Base-by-base conservation (phyloP, 2,329 filamentous ascomycete species). In the Ophiostoma triangulosporum region DNA sequence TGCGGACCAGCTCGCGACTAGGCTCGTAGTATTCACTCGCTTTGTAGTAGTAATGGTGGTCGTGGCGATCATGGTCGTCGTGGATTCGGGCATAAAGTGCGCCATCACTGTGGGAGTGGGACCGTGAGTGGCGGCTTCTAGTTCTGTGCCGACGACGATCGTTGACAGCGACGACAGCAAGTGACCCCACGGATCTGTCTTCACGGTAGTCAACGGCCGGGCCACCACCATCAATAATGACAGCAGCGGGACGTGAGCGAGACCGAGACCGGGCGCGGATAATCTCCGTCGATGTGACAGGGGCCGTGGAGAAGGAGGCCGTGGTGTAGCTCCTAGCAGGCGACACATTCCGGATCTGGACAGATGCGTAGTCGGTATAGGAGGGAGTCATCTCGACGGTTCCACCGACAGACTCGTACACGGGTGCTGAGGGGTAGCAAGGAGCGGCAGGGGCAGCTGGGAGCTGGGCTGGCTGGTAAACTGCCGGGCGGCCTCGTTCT, bases 1-100 rank as follows among this genome's bases (percentile, higher is more conserved):
- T 73, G 43, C 72, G 72, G 9, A 82, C 68, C 52, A 83, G 58
- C 60, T 82, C 72, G 40, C 75, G 67, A 50, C 79, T 74, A 48
- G 67, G 68, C 91, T 56, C 85, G 1, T 91, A 73, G 1, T 78
- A 76, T 9, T 77, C 77, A 54, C 90, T 86, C 22, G 80, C 75
- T 43, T 81, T 76, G 60, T 51, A 51, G 36, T 54, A 31, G n/a
- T 40, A 60, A 58, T 65, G 64, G 49, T 64, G 68, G 54, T 67
- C 64, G 6, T 74, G 76, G 68, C 91, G 86, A 1, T 91, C 73
- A 1, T 77, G 76, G 12, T 76, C 77, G 55, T 90, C 88, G 63
- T 93, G 86, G 31, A 80, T 75, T 49, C 81, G 77, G 59, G 57
- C 57, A n/a, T 57, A 58, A 9, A 93, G 82, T 9, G 88, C 82